These are phyloP conservation scores for Diaporthe humulicola DNA, from an alignment of 2,329 filamentous ascomycete genomes.

Conservation along the genomic window DNA sequence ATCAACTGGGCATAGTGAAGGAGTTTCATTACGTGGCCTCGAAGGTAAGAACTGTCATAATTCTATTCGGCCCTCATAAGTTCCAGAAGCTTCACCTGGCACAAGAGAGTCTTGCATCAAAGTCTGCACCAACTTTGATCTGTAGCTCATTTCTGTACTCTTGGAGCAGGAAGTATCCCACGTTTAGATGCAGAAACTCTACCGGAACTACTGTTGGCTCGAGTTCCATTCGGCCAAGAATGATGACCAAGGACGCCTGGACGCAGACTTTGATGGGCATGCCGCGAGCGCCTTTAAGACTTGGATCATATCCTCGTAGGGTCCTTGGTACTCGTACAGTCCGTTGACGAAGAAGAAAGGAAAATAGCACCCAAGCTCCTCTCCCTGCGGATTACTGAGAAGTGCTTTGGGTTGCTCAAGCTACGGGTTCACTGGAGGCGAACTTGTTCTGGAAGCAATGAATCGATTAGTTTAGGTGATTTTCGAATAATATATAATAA, in stretches of 20 bases:
- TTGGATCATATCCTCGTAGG: neutral
- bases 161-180: neutral
- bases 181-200: neutral
- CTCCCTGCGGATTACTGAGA: neutral
- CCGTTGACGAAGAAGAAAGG: neutral
- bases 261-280: neutral
- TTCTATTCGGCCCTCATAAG: neutral
- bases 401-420: neutral
- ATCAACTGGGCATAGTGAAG: neutral
- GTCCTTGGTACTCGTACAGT: neutral
- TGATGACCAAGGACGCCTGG: neutral
- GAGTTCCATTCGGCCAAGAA: neutral
- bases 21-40: neutral
- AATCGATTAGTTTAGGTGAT: neutral
- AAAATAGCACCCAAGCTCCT: neutral
- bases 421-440: neutral
- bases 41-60: neutral
- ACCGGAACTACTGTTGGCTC: neutral
- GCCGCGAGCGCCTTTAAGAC: neutral
- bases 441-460: neutral
- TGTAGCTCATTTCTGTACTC: neutral
- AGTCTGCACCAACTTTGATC: neutral
- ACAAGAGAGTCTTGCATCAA: neutral
- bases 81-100: neutral
- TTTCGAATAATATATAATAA: neutral